phyloP scores from a whole-genome alignment of 768 basidiomycete genomes.

The Cyclocybe aegerita region DNA sequence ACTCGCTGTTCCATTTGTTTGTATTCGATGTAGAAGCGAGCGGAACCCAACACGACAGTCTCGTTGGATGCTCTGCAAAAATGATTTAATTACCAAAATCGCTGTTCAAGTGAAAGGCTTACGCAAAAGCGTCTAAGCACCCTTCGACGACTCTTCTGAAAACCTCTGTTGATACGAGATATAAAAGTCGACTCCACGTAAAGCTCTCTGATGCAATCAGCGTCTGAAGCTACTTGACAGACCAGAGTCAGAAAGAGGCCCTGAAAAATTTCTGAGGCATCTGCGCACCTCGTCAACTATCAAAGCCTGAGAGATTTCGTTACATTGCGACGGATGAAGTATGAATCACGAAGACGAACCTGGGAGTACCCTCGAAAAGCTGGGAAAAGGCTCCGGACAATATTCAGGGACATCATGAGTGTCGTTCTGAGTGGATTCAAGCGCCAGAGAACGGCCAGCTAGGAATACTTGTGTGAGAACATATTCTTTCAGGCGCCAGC shows the following conservation, averaged over 20 bases:
- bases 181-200: constrained; percentile 63
- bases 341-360: constrained; percentile 29
- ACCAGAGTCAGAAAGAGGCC: constrained; percentile 13
- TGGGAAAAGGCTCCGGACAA: constrained; percentile 73
- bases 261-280: constrained; percentile 10
- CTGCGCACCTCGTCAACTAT: constrained; percentile 77
- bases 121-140: constrained; percentile 72
- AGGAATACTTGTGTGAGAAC: constrained; percentile 8
- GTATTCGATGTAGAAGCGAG: constrained; percentile 73
- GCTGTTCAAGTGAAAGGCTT: constrained; percentile 32
- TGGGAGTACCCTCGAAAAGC: constrained; percentile 86
- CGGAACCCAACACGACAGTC: constrained; percentile 68
- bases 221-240: constrained; percentile 56
- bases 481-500: background rate
- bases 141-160: constrained; percentile 63
- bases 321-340: constrained; percentile 13
- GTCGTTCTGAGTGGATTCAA: constrained; percentile 69
- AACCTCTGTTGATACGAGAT: constrained; percentile 62
- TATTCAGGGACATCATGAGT: constrained; percentile 70
- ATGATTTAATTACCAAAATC: constrained; percentile 2
- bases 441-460: constrained; percentile 44
- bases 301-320: constrained; percentile 49
- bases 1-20: constrained; percentile 78
- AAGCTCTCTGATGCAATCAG: constrained; percentile 70
- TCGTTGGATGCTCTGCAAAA: constrained; percentile 54